Percentiles rank a stretch among this genome's conserved stretches.
These are phyloP conservation scores for Flaveria bidentis DNA, from an alignment of 129 eudicot genomes.

Conservation along the genomic window DNA sequence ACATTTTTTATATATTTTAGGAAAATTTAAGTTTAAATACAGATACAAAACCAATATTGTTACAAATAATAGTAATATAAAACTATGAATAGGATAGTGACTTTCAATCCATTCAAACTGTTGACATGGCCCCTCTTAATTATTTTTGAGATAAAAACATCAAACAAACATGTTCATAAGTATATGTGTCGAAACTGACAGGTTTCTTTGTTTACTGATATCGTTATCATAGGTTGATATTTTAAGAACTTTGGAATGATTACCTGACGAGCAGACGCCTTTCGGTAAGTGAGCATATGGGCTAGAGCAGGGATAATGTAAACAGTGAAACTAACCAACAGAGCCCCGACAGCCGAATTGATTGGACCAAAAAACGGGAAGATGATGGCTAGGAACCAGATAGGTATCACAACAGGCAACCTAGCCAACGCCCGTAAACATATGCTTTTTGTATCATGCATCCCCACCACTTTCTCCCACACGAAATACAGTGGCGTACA, in stretches of 20 bases:
- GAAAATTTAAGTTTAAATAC: neutral
- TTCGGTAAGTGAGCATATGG: slow-evolving; percentile 71
- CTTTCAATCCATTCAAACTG: neutral
- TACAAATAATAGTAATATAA: neutral
- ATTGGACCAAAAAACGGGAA: slow-evolving; percentile 88
- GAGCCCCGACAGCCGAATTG: slow-evolving; percentile 80
- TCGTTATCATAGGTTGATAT: neutral
- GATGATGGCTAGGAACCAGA: slow-evolving; percentile 77
- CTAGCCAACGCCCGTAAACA: slow-evolving; percentile 73
- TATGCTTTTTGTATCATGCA: slow-evolving; percentile 82
- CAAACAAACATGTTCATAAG: neutral
- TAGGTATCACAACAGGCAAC: slow-evolving; percentile 73
- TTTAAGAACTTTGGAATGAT: slow-evolving; percentile 5
- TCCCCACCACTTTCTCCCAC: slow-evolving; percentile 82
- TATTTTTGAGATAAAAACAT: neutral
- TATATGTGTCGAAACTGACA: neutral
- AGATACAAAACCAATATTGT: neutral
- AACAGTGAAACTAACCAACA: slow-evolving; percentile 82
- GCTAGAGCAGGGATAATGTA: slow-evolving; percentile 86
- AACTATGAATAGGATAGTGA: neutral
- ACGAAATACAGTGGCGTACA: slow-evolving; percentile 84
- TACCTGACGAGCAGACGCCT: slow-evolving; percentile 80
- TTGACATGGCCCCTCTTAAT: neutral
- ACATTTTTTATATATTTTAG: neutral
- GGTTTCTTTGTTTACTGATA: neutral